These are phyloP conservation scores for Pyrus bretschneideri DNA, from an alignment of 306 rosid genomes.

Conservation along the genomic window DNA sequence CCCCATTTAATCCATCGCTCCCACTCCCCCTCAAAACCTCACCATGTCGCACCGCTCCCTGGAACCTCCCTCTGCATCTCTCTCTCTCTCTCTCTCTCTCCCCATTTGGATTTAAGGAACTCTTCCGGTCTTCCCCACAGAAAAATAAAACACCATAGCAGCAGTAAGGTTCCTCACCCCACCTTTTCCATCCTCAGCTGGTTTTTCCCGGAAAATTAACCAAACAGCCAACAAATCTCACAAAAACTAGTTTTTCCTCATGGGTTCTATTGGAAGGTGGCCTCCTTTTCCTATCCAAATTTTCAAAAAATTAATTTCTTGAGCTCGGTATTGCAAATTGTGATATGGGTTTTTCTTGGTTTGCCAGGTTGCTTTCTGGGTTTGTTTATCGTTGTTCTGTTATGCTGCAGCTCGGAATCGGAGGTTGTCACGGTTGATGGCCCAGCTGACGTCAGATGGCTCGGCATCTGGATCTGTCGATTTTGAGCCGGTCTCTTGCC, in stretches of 20 bases:
- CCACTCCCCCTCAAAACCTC: no score
- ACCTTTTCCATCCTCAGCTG: not conserved
- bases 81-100: not conserved
- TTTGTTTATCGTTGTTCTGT: not conserved
- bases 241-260: not conserved
- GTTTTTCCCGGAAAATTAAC: slow-evolving; percentile 2
- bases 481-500: no score
- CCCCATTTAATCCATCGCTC: no score
- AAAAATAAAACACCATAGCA: not conserved
- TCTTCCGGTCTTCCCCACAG: not conserved
- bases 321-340: not conserved
- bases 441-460: no score
- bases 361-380: not conserved
- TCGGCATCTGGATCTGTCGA: no score
- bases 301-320: not conserved
- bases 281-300: not conserved
- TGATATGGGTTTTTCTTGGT: not conserved
- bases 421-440: no score
- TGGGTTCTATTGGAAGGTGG: not conserved
- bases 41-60: no score
- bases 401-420: no score
- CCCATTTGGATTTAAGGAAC: not conserved
- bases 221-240: slow-evolving; percentile 14
- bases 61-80: no score
- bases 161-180: not conserved